Evolutionary conservation across 306 rosid species (phyloP).

Genomic region (Fragaria vesca): DNA sequence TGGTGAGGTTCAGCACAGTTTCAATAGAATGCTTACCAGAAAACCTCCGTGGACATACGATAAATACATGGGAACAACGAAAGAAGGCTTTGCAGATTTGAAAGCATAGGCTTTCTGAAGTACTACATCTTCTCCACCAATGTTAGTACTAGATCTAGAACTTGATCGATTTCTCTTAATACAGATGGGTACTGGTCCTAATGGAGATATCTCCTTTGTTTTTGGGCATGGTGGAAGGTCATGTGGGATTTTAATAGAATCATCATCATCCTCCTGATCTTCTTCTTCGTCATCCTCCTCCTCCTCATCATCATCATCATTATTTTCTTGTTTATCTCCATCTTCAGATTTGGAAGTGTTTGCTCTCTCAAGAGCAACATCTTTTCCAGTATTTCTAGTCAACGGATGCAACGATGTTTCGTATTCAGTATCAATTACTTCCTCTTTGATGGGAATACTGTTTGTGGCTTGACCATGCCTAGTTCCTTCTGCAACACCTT

Average conservation of each 20-base stretch:
- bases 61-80: neutral
- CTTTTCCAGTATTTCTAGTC: neutral
- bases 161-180: neutral
- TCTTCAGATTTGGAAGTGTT: neutral
- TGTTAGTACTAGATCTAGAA: neutral
- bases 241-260: neutral
- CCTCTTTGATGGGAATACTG: neutral
- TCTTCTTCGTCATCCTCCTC: neutral
- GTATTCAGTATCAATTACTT: neutral
- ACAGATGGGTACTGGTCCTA: neutral
- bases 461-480: neutral
- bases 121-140: neutral
- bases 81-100: constrained; percentile 2
- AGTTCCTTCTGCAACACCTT: neutral
- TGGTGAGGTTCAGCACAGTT: neutral
- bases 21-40: neutral
- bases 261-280: neutral
- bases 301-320: neutral
- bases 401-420: neutral
- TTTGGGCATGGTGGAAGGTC: neutral
- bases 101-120: neutral
- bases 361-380: neutral
- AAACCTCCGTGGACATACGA: neutral
- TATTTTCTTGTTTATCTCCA: neutral
- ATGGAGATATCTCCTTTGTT: neutral